Percentiles rank a stretch among this genome's conserved stretches.
Conservation (phyloP, 2,329 filamentous ascomycete genomes). For the Neonectria sp. region DNA sequence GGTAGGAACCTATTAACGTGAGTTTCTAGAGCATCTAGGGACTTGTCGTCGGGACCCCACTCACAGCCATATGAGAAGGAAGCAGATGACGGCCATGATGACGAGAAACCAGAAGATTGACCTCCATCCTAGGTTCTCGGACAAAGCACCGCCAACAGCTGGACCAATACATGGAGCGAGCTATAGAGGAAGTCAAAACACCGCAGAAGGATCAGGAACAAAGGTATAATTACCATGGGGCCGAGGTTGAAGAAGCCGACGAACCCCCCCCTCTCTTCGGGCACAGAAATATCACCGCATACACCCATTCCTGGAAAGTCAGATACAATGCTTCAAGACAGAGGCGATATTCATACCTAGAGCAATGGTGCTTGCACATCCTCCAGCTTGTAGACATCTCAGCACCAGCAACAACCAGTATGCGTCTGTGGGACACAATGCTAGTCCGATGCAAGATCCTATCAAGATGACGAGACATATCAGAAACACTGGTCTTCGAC, state of each 20-base stretch:
- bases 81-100: constrained; percentile 58
- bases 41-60: constrained; percentile 7
- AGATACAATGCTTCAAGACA: neutral
- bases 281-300: constrained; percentile 51
- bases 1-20: constrained; percentile 33
- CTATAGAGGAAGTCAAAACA: neutral
- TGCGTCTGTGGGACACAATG: constrained; percentile 49
- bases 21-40: neutral
- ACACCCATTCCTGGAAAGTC: constrained; percentile 47
- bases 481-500: constrained; percentile 50
- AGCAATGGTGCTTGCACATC: constrained; percentile 54
- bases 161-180: constrained; percentile 65
- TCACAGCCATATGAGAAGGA: constrained; percentile 52
- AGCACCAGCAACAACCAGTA: constrained; percentile 53
- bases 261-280: constrained; percentile 52
- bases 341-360: constrained; percentile 24
- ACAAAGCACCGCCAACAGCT: constrained; percentile 64
- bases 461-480: constrained; percentile 50
- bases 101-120: constrained; percentile 69
- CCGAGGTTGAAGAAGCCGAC: constrained; percentile 54
- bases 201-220: neutral
- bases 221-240: constrained; percentile 43
- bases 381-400: constrained; percentile 50
- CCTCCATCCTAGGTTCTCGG: constrained; percentile 64
- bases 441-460: constrained; percentile 51